Percentiles rank a stretch among this genome's conserved stretches.
Evolutionary conservation across 1,284 basidiomycete species (phyloP).

Genomic region (Malassezia dermatis): DNA sequence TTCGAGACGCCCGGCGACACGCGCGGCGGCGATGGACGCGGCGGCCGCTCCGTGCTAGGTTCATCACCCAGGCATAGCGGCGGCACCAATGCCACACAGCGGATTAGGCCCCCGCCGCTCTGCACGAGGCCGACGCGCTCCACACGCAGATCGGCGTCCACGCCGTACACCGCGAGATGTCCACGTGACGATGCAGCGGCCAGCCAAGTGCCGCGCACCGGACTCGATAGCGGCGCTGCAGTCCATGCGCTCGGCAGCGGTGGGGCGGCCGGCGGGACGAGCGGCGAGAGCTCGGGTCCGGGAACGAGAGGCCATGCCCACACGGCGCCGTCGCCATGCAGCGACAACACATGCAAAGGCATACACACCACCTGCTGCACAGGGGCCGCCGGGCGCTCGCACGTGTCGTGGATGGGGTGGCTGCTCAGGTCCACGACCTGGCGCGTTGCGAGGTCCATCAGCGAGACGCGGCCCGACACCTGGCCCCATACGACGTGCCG

Average conservation of each 20-base stretch:
- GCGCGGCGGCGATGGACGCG: not conserved
- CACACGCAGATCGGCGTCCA: not conserved
- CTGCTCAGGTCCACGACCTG: not conserved
- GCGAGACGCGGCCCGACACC: conserved; percentile 57
- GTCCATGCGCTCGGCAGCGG: not conserved
- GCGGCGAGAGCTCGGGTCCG: not conserved
- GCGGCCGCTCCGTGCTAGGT: not conserved
- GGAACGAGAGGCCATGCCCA: not conserved
- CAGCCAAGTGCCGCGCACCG: not conserved
- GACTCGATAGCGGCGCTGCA: not conserved
- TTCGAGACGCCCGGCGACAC: not conserved
- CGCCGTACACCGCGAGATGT: conserved; percentile 2
- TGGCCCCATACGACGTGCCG: conserved; percentile 55
- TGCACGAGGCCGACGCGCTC: not conserved
- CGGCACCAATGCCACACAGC: conserved; percentile 9
- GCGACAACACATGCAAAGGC: not conserved
- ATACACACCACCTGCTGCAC: conserved; percentile 6
- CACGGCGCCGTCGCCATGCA: conserved; percentile 11
- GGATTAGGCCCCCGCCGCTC: not conserved
- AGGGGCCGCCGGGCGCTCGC: not conserved
- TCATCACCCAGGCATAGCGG: not conserved
- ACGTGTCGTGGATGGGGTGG: not conserved
- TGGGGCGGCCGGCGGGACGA: not conserved
- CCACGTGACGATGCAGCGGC: conserved; percentile 2
- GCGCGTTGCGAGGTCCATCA: not conserved